phyloP scores from a whole-genome alignment of 805 yeast species.

The Pichia nakasei region DNA sequence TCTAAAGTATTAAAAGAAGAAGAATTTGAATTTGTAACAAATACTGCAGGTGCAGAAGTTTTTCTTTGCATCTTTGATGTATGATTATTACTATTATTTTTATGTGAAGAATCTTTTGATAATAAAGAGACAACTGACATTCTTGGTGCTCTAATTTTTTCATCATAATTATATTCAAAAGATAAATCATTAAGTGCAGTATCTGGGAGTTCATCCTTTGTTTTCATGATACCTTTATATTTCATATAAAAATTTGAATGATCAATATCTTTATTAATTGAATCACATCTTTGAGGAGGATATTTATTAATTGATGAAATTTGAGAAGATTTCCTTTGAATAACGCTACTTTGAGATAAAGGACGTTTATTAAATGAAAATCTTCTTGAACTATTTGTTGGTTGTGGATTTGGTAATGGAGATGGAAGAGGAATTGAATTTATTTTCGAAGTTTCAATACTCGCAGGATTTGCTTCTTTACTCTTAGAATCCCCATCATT shows the following conservation, averaged over 20 bases:
- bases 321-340: constrained; percentile 19
- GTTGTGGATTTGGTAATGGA: constrained; percentile 1
- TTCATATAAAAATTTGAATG: constrained; percentile 23
- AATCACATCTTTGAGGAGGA: constrained; percentile 26
- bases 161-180: constrained; percentile 38
- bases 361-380: constrained; percentile 28
- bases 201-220: constrained; percentile 24
- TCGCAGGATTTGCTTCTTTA: no score
- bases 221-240: constrained; percentile 24
- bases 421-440: neutral
- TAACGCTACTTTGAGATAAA: constrained; percentile 7
- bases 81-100: neutral
- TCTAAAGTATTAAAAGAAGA: constrained; percentile 14
- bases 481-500: no score
- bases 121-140: constrained; percentile 30
- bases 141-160: constrained; percentile 47
- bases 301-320: constrained; percentile 21
- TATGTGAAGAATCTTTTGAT: constrained; percentile 8
- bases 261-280: constrained; percentile 22
- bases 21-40: constrained; percentile 5
- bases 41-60: constrained; percentile 8
- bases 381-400: constrained; percentile 7
- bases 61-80: neutral
- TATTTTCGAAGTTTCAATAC: neutral
- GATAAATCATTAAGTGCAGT: constrained; percentile 20